phyloP scores from a whole-genome alignment of 2,329 filamentous ascomycete genomes.

The Parafenestella ontariensis region DNA sequence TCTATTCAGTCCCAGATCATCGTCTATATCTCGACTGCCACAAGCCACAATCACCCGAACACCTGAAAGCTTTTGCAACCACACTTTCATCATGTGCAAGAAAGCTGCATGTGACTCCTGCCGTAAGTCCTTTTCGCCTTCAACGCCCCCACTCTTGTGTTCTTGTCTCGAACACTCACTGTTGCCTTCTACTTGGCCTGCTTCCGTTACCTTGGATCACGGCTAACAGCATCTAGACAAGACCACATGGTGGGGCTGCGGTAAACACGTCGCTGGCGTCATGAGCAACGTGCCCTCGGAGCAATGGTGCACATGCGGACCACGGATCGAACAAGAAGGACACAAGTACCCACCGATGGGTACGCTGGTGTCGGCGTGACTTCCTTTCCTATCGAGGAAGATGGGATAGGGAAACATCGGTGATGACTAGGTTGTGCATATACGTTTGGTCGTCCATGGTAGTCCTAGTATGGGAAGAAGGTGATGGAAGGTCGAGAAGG shows the following conservation, averaged over 20 bases:
- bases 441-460: background rate
- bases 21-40: background rate
- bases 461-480: background rate
- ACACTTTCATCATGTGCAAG: constrained; percentile 64
- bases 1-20: background rate
- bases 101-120: constrained; percentile 68
- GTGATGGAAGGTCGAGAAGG: background rate
- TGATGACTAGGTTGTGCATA: background rate
- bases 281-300: constrained; percentile 65
- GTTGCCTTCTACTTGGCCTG: background rate
- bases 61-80: background rate
- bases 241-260: constrained; percentile 71
- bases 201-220: background rate
- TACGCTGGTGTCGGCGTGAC: constrained; percentile 38
- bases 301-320: constrained; percentile 71
- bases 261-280: constrained; percentile 66
- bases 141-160: background rate
- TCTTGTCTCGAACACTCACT: background rate
- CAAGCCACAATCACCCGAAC: background rate
- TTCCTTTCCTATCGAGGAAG: constrained; percentile 15
- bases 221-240: constrained; percentile 54
- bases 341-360: constrained; percentile 71
- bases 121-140: constrained; percentile 57
- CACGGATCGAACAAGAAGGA: constrained; percentile 67
- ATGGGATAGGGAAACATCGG: background rate